Percentiles rank a stretch among this genome's conserved stretches.
Evolutionary conservation across 75 land plant species (phyloP).

Genomic region (Cryptomeria japonica): DNA sequence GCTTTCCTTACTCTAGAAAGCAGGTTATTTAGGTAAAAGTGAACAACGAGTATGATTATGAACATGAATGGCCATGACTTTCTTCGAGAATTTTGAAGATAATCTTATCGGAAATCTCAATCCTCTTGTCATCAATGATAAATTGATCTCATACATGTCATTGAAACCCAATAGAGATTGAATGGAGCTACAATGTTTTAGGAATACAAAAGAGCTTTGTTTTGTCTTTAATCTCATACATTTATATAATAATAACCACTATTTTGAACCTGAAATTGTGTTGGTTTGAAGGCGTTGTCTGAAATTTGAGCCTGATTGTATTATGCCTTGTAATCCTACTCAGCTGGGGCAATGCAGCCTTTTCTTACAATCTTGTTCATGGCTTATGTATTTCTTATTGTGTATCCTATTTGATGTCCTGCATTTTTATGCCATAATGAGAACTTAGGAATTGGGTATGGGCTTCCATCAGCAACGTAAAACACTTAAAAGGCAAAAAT

Average conservation of each 20-base stretch:
- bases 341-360: no score
- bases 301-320: no score
- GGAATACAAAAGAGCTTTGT: not conserved
- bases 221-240: not conserved
- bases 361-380: no score
- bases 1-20: constrained; percentile 57
- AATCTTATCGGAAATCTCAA: not conserved
- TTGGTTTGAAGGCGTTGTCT: not conserved
- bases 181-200: not conserved
- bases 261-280: not conserved
- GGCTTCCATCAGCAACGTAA: no score
- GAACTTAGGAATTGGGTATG: no score
- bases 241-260: not conserved
- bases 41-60: not conserved
- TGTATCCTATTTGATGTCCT: no score
- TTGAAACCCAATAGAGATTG: no score
- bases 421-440: no score
- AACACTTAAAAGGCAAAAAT: no score
- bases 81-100: not conserved
- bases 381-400: no score
- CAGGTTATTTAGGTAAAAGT: constrained; percentile 64
- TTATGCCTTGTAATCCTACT: no score
- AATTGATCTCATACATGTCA: not conserved
- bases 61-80: not conserved
- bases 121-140: not conserved